Percentiles rank a stretch among this genome's conserved stretches.
Evolutionary conservation across 2,329 filamentous ascomycete species (phyloP).

Genomic region (Alternaria burnsii): DNA sequence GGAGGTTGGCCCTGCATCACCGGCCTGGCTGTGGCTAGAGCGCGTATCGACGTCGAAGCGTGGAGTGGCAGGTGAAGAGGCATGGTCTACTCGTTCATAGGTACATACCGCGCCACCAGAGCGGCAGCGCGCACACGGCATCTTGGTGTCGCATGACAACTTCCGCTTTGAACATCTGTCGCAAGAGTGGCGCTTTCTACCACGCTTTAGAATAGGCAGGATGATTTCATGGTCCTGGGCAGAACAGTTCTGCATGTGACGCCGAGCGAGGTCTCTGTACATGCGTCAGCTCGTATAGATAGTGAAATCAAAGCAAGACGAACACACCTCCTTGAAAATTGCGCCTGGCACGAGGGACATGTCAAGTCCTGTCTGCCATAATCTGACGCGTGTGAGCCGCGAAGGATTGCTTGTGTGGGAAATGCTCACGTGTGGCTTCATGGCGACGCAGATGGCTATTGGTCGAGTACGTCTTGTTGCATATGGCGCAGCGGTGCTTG

Average conservation of each 20-base stretch:
- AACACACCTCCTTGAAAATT: neutral
- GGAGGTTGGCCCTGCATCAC: too few species aligned
- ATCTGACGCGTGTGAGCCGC: neutral
- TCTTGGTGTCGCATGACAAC: neutral
- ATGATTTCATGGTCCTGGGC: neutral
- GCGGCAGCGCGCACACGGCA: neutral
- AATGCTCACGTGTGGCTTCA: neutral
- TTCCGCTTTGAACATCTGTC: neutral
- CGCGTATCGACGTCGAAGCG: neutral
- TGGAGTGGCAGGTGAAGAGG: neutral
- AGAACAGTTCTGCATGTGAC: neutral
- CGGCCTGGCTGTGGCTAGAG: neutral
- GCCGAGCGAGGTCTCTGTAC: neutral
- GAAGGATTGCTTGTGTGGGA: too few species aligned
- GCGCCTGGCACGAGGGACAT: neutral
- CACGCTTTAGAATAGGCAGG: neutral
- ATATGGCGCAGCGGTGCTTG: slow-evolving; percentile 1
- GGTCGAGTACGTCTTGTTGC: neutral
- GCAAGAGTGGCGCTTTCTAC: neutral
- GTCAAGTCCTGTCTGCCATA: slow-evolving; percentile 1
- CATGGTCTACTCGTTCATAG: neutral
- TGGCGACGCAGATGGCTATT: slow-evolving; percentile 1
- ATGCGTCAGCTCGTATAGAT: neutral
- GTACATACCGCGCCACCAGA: neutral
- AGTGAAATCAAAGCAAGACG: neutral